Evolutionary conservation across 768 basidiomycete genomes (phyloP).

Genomic region (Lactifluus pinguis): DNA sequence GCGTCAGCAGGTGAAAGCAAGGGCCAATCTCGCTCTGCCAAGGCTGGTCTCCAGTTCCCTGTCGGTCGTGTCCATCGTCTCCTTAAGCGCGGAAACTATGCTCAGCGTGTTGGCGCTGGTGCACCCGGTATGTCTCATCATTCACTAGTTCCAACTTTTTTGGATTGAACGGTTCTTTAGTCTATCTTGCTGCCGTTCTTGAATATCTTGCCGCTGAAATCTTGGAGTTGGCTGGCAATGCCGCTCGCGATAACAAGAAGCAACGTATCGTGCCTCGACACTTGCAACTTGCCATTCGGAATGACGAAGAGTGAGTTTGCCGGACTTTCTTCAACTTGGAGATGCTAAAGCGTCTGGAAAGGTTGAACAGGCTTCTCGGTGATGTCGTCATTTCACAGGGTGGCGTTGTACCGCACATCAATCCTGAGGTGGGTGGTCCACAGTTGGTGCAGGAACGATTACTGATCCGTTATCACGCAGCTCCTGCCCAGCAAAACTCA

Average conservation of each 20-base stretch:
- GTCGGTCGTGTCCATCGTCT: constrained; percentile 92
- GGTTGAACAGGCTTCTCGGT: constrained; percentile 62
- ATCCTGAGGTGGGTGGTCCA: constrained; percentile 37
- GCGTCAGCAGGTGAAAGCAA: constrained; percentile 39
- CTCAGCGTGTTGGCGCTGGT: constrained; percentile 81
- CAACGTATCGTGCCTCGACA: constrained; percentile 95
- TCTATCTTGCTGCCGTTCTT: constrained; percentile 87
- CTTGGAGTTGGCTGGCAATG: constrained; percentile 86
- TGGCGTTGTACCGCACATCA: constrained; percentile 84
- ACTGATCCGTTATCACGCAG: constrained; percentile 16
- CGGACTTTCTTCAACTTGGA: neutral
- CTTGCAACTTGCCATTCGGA: constrained; percentile 88
- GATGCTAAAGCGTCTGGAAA: constrained; percentile 21
- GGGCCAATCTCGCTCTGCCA: constrained; percentile 61
- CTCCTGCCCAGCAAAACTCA: constrained; percentile 40
- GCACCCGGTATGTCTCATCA: constrained; percentile 52
- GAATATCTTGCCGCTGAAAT: constrained; percentile 93
- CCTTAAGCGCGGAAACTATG: constrained; percentile 79
- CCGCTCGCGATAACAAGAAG: constrained; percentile 88
- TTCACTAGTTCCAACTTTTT: neutral
- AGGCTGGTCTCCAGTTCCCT: constrained; percentile 77
- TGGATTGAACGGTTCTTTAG: constrained; percentile 28
- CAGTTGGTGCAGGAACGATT: neutral
- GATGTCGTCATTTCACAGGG: constrained; percentile 92
- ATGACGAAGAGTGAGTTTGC: constrained; percentile 72